phyloP scores from a whole-genome alignment of 169 alveolate species.

The Cryptosporidium viatorum region DNA sequence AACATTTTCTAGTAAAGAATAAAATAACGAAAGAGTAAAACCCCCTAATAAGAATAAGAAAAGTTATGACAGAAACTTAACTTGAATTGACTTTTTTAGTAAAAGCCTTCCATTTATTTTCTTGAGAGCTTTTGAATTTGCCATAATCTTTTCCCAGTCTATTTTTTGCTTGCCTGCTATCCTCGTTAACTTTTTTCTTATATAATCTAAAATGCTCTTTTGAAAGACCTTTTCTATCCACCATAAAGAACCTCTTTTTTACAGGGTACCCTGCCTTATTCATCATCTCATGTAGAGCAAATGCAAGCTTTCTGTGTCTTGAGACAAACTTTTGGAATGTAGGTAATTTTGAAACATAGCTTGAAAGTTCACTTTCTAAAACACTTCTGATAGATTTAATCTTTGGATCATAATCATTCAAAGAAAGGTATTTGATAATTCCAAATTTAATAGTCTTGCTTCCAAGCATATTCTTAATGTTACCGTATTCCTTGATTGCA shows the following conservation, averaged over 20 bases:
- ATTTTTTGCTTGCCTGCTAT: slow-evolving; percentile 1
- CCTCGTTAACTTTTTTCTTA: slow-evolving; percentile 41
- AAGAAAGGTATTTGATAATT: slow-evolving; percentile 15
- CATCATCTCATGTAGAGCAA: slow-evolving; percentile 36
- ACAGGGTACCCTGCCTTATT: slow-evolving; percentile 61
- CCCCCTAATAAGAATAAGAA: background rate
- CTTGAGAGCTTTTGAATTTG: slow-evolving; percentile 11
- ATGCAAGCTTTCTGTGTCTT: slow-evolving; percentile 32
- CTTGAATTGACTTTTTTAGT: background rate
- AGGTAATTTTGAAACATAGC: slow-evolving; percentile 1
- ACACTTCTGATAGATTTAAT: slow-evolving; percentile 25
- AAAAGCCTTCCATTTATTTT: slow-evolving; percentile 30
- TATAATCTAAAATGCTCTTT: slow-evolving; percentile 49
- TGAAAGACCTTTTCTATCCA: slow-evolving; percentile 69
- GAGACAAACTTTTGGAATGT: slow-evolving; percentile 60
- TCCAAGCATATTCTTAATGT: background rate
- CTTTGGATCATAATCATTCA: slow-evolving; percentile 1
- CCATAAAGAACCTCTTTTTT: slow-evolving; percentile 33
- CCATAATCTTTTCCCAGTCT: slow-evolving; percentile 12
- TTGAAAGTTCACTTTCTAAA: background rate
- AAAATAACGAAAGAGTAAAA: background rate
- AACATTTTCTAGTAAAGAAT: background rate
- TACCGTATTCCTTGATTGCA: slow-evolving; percentile 32
- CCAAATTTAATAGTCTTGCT: slow-evolving; percentile 40
- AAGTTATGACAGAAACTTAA: background rate